phyloP scores from a whole-genome alignment of 306 rosid species.

The Sicyos baderoa region DNA sequence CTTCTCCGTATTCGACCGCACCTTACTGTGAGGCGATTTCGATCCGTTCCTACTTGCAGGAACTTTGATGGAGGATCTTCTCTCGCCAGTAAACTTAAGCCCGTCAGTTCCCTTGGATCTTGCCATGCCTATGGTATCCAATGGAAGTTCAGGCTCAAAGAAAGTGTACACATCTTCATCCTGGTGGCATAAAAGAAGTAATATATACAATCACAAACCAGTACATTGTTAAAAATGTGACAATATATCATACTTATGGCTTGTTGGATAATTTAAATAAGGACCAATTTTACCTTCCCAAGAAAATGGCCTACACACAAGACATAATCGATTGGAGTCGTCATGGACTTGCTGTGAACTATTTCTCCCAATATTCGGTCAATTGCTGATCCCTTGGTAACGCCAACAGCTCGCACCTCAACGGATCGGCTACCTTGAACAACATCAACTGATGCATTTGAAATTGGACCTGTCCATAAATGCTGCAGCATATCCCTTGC shows the following conservation, averaged over 20 bases:
- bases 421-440: conserved; percentile 95
- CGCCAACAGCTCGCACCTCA: conserved; percentile 92
- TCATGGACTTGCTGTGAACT: conserved; percentile 88
- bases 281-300: conserved; percentile 52
- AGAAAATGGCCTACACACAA: conserved; percentile 91
- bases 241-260: neutral
- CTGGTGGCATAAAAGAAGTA: conserved; percentile 32
- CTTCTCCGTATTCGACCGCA: conserved; percentile 41
- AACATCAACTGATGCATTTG: conserved; percentile 88
- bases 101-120: conserved; percentile 52
- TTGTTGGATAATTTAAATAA: neutral
- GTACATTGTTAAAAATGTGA: neutral
- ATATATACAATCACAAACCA: neutral
- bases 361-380: conserved; percentile 96
- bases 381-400: conserved; percentile 97
- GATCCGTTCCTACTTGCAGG: conserved; percentile 38
- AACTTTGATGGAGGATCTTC: conserved; percentile 42
- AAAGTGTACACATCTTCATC: conserved; percentile 90
- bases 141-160: conserved; percentile 86
- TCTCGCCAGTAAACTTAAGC: conserved; percentile 43
- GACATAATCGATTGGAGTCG: conserved; percentile 79
- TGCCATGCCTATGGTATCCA: conserved; percentile 28
- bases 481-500: conserved; percentile 97
- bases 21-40: conserved; percentile 44
- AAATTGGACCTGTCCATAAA: conserved; percentile 96